Evolutionary conservation across 192 early-diverging fungal genomes (phyloP), one percentile per base, ranked within the genome.

Genomic region (Podila verticillata): DNA sequence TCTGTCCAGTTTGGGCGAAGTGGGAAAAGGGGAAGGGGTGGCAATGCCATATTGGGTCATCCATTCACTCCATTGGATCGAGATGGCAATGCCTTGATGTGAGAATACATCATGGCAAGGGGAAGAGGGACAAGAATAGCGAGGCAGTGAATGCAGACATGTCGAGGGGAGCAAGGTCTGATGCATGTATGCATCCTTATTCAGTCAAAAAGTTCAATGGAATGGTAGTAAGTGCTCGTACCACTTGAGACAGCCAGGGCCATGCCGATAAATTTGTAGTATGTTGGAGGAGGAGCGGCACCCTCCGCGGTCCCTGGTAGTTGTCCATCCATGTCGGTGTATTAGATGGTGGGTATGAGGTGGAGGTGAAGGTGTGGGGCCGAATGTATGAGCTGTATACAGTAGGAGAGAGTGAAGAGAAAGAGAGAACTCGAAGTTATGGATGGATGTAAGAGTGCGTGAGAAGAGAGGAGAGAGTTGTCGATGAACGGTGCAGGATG

Each of bases 251-350:
- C 83, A 56, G 96, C 95, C 57, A 98, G 85, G 4, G 89, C 84
- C 81, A 98, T 91, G 72, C 96, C 96, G 61, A 96, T 91, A 68
- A 90, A 86, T 72, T 93, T 93, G 74, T 92, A 88, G 24, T 85
- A 70, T 10, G 83, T 31, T 35, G 77, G 77, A n/a, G 77, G 77
- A 22, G 77, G 77, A 22, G 15, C 31, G 2, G 29, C 61, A 28
- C 24, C 65, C 47, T 58, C 58, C 10, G 24, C 67, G 6, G 66
- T 29, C 15, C 54, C 28, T 35, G 34, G 61, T 34, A 26, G 56
- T 13, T 24, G 48, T 57, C 29, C 73, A 7, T 48, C 65, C 66
- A 75, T 75, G 22, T 32, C 4, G 4, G 15, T 34, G 19, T 58
- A 29, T 48, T 15, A 26, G 32, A 54, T 54, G 51, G 22, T 1